Evolutionary conservation across 1,139 yeast genomes (phyloP).

Genomic region (Saccharomyces hybrid): DNA sequence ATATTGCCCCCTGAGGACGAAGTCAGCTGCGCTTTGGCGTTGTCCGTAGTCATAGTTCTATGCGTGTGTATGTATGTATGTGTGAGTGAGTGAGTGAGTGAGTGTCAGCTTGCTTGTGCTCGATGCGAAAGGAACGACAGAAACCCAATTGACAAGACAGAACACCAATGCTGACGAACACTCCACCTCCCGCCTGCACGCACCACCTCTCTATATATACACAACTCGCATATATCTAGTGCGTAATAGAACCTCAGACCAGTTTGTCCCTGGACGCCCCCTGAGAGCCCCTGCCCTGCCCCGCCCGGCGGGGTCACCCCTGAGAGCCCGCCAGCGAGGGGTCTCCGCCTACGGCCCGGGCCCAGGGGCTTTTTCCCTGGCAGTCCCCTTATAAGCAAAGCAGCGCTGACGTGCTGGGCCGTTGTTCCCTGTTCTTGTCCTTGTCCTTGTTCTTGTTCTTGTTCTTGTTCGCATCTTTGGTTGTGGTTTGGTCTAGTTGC

Average conservation of each 20-base stretch:
- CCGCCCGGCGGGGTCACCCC: not conserved
- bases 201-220: not conserved
- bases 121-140: not conserved
- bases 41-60: not conserved
- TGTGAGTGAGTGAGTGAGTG: not conserved
- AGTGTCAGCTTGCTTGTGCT: not conserved
- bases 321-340: not conserved
- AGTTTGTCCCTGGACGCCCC: not conserved
- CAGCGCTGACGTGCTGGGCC: not conserved
- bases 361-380: not conserved
- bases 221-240: not conserved
- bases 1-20: slow-evolving; percentile 47
- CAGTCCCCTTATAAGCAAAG: not conserved
- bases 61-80: not conserved
- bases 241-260: not conserved
- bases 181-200: not conserved
- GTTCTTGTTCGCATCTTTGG: too few relatives aligned
- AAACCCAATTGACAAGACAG: not conserved
- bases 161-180: not conserved
- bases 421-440: not conserved
- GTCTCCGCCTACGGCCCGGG: not conserved
- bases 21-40: not conserved
- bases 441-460: not conserved
- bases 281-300: slow-evolving; percentile 1
- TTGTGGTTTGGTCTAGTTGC: too few relatives aligned